Conservation (phyloP, 2,329 filamentous ascomycete species). For the Aspergillus awamori region DNA sequence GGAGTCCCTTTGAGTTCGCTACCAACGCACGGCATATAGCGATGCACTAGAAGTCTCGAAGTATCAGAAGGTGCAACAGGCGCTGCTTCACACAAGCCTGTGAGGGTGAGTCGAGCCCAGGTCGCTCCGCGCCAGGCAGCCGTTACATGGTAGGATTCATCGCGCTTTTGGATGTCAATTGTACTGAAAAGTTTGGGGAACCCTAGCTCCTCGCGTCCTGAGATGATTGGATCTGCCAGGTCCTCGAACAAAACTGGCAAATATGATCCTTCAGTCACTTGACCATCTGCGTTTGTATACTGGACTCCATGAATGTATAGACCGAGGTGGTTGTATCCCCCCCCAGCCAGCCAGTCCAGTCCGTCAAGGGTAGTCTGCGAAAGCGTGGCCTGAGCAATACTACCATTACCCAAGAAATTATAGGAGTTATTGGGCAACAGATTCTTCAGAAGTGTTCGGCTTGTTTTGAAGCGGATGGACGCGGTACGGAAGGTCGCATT, state of each 20-base stretch:
- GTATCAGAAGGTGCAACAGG: no score
- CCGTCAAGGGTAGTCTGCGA: slow-evolving; percentile 49
- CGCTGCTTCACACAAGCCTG: no score
- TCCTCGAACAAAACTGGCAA: slow-evolving; percentile 62
- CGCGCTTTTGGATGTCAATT: slow-evolving; percentile 48
- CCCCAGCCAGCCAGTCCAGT: slow-evolving; percentile 64
- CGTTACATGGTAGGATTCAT: no score
- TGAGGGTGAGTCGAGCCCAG: slow-evolving; percentile 23
- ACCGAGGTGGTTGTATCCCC: slow-evolving; percentile 60
- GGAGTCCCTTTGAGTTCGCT: slow-evolving; percentile 44
- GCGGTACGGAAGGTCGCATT: slow-evolving; percentile 42
- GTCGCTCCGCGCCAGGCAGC: no score
- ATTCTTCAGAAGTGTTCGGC: slow-evolving; percentile 52
- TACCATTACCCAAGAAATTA: slow-evolving; percentile 48
- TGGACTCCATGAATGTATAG: slow-evolving; percentile 66
- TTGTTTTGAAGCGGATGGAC: slow-evolving; percentile 53
- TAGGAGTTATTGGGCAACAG: slow-evolving; percentile 50
- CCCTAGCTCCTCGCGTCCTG: slow-evolving; percentile 62
- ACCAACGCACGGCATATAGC: slow-evolving; percentile 61
- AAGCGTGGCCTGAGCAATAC: slow-evolving; percentile 49
- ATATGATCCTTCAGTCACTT: slow-evolving; percentile 55
- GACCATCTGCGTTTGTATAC: slow-evolving; percentile 56
- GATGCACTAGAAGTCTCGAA: slow-evolving; percentile 52
- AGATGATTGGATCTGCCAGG: slow-evolving; percentile 62
- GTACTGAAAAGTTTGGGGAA: slow-evolving; percentile 63